Conservation (phyloP, 139 green algal genomes). For the Coelastrella sp. region DNA sequence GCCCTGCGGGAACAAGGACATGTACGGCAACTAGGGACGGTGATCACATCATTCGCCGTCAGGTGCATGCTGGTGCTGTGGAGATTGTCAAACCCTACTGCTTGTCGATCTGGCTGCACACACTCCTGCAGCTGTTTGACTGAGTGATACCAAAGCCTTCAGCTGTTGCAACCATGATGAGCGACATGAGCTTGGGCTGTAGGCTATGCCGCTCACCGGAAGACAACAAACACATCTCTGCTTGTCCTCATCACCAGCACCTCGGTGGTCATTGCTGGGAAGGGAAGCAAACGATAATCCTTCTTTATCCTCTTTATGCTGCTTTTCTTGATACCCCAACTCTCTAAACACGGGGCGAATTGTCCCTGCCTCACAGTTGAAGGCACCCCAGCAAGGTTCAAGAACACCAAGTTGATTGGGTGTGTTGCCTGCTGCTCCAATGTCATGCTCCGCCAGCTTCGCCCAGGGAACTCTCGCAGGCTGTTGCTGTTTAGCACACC, state of each 20-base stretch:
- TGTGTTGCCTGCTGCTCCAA: slow-evolving; percentile 33
- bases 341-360: slow-evolving; percentile 13
- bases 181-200: too few species aligned
- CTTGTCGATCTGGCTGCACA: too few species aligned
- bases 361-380: neutral
- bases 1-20: slow-evolving; percentile 10
- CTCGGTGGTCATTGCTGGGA: neutral
- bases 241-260: slow-evolving; percentile 33
- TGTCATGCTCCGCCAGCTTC: slow-evolving; percentile 15
- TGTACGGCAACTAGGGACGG: neutral
- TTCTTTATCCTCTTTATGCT: neutral
- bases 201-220: too few species aligned
- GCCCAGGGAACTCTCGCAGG: neutral
- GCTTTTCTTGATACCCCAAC: slow-evolving; percentile 24
- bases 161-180: too few species aligned
- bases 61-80: too few species aligned
- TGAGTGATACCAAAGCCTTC: too few species aligned
- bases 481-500: slow-evolving; percentile 13
- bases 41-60: too few species aligned
- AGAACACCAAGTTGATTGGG: slow-evolving; percentile 38
- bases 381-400: slow-evolving; percentile 28
- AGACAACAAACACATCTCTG: slow-evolving; percentile 26
- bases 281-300: slow-evolving; percentile 2
- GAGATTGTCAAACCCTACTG: too few species aligned
- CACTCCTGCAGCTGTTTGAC: too few species aligned